Evolutionary conservation across 768 basidiomycete species (phyloP).

Genomic region (Mycena leptocephala): DNA sequence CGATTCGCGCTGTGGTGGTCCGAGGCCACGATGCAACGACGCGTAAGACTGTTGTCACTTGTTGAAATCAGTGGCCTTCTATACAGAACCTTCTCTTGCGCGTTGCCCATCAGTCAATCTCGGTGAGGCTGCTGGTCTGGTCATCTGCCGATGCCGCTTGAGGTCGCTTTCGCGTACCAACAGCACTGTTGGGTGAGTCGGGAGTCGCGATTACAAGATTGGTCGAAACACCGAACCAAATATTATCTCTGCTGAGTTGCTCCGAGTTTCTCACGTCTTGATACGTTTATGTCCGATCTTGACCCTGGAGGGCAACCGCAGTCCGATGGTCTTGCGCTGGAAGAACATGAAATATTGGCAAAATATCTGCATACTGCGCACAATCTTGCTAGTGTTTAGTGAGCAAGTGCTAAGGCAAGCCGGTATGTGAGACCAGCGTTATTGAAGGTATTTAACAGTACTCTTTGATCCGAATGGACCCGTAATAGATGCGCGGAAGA

Average conservation of each 20-base stretch:
- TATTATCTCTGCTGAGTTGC: no score
- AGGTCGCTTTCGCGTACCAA: not conserved
- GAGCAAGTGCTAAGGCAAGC: no score
- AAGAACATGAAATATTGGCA: no score
- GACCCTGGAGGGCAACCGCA: no score
- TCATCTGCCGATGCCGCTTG: constrained; percentile 9
- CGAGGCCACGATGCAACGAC: constrained; percentile 36
- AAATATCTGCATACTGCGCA: not conserved
- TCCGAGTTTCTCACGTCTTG: constrained; percentile 31
- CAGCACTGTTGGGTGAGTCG: not conserved
- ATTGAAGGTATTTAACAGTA: not conserved
- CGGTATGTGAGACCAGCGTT: not conserved
- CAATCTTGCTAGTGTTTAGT: not conserved
- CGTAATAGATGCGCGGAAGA: not conserved
- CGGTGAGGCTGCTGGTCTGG: not conserved
- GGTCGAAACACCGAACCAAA: constrained; percentile 16
- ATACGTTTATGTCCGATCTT: not conserved
- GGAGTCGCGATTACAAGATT: not conserved
- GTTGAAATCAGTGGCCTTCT: constrained; percentile 25
- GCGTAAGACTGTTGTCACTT: constrained; percentile 33
- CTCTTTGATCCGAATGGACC: not conserved
- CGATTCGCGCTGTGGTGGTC: constrained; percentile 28
- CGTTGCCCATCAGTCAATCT: constrained; percentile 8
- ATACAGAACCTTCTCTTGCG: constrained; percentile 16
- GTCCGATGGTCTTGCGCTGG: not conserved